A percentile compares a stretch with the other conserved stretches of the same genome.
phyloP scores from a whole-genome alignment of 192 early-diverging fungal genomes.

The Podochytrium sp. region DNA sequence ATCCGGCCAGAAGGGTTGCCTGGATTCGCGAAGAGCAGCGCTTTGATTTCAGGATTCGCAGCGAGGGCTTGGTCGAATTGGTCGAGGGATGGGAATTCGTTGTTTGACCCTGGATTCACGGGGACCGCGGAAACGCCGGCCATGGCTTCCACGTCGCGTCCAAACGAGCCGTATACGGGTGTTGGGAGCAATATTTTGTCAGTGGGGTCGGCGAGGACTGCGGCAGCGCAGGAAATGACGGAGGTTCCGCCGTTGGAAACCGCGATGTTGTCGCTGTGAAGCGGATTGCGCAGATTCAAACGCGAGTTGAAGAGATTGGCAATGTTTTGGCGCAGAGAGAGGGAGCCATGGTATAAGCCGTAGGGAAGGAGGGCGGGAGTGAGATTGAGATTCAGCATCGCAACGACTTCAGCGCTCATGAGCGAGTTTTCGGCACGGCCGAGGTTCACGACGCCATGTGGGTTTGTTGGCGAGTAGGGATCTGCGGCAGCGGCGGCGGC shows the following conservation, averaged over 20 bases:
- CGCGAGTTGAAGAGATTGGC: slow-evolving; percentile 69
- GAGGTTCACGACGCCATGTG: slow-evolving; percentile 78
- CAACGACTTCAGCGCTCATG: slow-evolving; percentile 40
- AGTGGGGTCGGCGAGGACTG: slow-evolving; percentile 67
- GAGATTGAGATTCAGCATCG: background rate
- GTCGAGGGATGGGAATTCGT: background rate
- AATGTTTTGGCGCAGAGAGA: slow-evolving; percentile 57
- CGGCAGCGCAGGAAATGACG: slow-evolving; percentile 66
- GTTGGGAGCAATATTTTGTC: slow-evolving; percentile 74
- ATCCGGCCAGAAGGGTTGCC: slow-evolving; percentile 65
- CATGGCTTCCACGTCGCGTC: slow-evolving; percentile 25
- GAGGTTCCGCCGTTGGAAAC: slow-evolving; percentile 69
- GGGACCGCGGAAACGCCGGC: background rate
- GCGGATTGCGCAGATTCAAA: slow-evolving; percentile 39
- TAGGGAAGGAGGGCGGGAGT: background rate
- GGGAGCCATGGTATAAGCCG: slow-evolving; percentile 56
- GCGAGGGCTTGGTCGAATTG: slow-evolving; percentile 4
- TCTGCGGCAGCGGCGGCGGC: background rate
- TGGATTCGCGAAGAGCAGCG: slow-evolving; percentile 74
- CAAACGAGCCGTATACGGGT: slow-evolving; percentile 70
- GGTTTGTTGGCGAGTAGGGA: slow-evolving; percentile 54
- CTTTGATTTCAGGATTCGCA: slow-evolving; percentile 34
- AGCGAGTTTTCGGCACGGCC: slow-evolving; percentile 83
- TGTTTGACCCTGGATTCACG: background rate
- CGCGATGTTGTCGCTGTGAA: slow-evolving; percentile 60